Base-by-base conservation (phyloP, 2,329 filamentous ascomycete species). In the Botrytis byssoidea region DNA sequence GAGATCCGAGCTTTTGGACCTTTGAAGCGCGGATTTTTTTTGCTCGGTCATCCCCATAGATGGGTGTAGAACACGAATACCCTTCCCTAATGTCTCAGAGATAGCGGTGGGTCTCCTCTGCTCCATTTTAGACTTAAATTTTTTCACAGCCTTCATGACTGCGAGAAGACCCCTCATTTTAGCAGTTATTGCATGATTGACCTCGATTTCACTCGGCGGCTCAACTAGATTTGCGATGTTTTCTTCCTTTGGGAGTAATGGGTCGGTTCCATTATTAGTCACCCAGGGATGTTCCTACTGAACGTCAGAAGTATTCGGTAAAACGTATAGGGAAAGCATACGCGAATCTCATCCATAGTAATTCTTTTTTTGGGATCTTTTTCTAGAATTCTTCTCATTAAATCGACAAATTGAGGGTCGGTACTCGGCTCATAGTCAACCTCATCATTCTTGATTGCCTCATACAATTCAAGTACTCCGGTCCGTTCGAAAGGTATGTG, bases 251-350 rank as follows among this genome's bases (percentile, higher is more conserved):
- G 93, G 89, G 20, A 98, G 86, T 22, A 99, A 85, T 75, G 89
- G 89, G 82, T 98, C 95, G 12, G 85, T 87, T 22, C 94, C 95
- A 73, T 88, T 83, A 79, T 90, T 92, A 9, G 95, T 98, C 22
- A 99, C 94, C 96, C 96, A 99, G 0, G 94, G 89, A 81, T 99
- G 96, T 78, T 91, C 88, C 95, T 98, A 74, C 75, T 37, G 72
- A 67, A n/a, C 20, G 29, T 70, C 59, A 68, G 60, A 42, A 42
- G 60, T 29, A 29, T 51, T 42, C 20, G 10, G 20, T 76, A 65
- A 77, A 71, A 48, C 3, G 46, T 7, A 51, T 35, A 44, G 29
- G 40, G 25, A n/a, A 20, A 51, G 46, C 91, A 83, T 86, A 97
- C 95, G 79, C 96, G 88, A 66, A 98, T 83, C 77, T 94, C 90